Evolutionary conservation across 371 early-diverging fungal species (phyloP).

Genomic region (Syncephalastrum racemosum): DNA sequence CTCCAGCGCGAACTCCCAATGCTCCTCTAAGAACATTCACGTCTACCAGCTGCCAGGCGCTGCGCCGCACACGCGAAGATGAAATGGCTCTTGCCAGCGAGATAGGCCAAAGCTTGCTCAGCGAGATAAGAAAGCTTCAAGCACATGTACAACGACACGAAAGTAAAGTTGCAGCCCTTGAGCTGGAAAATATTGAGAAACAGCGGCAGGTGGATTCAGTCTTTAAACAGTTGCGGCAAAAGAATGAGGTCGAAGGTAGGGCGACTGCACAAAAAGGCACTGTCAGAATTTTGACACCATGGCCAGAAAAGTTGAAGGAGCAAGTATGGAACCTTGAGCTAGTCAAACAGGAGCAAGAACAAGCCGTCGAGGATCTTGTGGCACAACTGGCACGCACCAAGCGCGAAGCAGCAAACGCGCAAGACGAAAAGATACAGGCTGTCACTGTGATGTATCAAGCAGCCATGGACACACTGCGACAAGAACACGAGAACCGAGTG

Average conservation of each 20-base stretch:
- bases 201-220: slow-evolving; percentile 55
- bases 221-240: slow-evolving; percentile 48
- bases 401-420: slow-evolving; percentile 3
- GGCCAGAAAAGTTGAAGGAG: slow-evolving; percentile 34
- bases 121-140: slow-evolving; percentile 43
- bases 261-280: neutral
- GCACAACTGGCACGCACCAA: slow-evolving; percentile 19
- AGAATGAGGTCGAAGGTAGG: slow-evolving; percentile 51
- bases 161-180: slow-evolving; percentile 47
- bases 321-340: slow-evolving; percentile 40
- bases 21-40: neutral
- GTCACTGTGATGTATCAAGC: slow-evolving; percentile 20
- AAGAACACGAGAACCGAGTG: slow-evolving; percentile 25
- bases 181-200: slow-evolving; percentile 53
- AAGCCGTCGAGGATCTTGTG: slow-evolving; percentile 45
- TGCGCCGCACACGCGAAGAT: slow-evolving; percentile 13
- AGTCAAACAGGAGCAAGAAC: slow-evolving; percentile 34
- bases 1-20: too few species aligned
- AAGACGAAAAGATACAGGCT: slow-evolving; percentile 39
- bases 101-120: slow-evolving; percentile 43
- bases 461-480: slow-evolving; percentile 10
- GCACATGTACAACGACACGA: slow-evolving; percentile 50
- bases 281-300: neutral
- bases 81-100: slow-evolving; percentile 29
- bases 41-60: slow-evolving; percentile 2